Conservation (phyloP, 768 basidiomycete genomes). For the Podaxis sp. region DNA sequence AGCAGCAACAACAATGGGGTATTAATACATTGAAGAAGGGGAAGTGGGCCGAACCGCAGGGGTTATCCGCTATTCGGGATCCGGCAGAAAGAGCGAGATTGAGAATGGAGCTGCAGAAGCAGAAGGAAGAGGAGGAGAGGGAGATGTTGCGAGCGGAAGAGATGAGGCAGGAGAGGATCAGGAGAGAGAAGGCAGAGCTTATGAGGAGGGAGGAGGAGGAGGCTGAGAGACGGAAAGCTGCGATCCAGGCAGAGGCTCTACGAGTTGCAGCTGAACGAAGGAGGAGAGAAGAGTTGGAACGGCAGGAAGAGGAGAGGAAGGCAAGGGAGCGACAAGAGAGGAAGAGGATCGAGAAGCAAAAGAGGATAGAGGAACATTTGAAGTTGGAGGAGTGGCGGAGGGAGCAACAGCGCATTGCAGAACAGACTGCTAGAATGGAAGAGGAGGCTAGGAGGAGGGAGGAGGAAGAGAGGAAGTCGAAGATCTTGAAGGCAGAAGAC, state of each 20-base stretch:
- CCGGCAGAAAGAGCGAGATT: conserved; percentile 32
- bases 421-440: conserved; percentile 52
- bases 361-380: conserved; percentile 46
- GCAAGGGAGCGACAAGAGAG: conserved; percentile 38
- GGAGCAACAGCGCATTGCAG: conserved; percentile 50
- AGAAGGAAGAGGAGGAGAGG: conserved; percentile 42
- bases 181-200: conserved; percentile 40
- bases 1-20: not conserved
- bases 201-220: conserved; percentile 40
- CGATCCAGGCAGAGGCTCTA: conserved; percentile 23
- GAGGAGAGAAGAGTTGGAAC: conserved; percentile 41
- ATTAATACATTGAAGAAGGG: conserved; percentile 8
- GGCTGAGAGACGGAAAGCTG: conserved; percentile 21
- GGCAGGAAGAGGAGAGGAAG: conserved; percentile 42
- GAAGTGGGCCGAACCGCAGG: conserved; percentile 12
- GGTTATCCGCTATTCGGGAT: conserved; percentile 19
- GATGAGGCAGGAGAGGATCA: conserved; percentile 36
- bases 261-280: conserved; percentile 40
- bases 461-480: conserved; percentile 39
- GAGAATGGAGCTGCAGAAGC: conserved; percentile 28
- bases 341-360: conserved; percentile 35
- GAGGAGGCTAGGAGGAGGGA: conserved; percentile 42
- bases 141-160: conserved; percentile 43
- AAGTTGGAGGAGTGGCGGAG: conserved; percentile 45
- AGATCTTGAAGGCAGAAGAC: conserved; percentile 43